phyloP scores from a whole-genome alignment of 2,329 filamentous ascomycete genomes.

The Diaporthe capsici region DNA sequence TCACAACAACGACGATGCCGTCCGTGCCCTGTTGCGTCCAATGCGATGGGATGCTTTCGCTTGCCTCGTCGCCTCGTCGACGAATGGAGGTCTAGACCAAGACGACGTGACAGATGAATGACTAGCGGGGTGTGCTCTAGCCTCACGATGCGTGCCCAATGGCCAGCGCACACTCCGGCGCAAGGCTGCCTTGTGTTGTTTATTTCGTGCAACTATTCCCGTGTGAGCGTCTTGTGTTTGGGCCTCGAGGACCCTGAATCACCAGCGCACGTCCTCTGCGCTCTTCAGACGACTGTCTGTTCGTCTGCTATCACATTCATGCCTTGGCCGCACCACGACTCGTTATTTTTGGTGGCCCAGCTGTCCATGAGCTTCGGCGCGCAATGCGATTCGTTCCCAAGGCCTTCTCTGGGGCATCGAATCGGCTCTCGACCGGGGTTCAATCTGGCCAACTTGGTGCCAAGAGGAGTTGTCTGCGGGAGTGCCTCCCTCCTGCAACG shows the following conservation, averaged over 20 bases:
- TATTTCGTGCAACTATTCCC: constrained; percentile 6
- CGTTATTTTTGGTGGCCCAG: constrained; percentile 28
- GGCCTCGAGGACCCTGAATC: constrained; percentile 22
- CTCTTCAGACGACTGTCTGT: constrained; percentile 29
- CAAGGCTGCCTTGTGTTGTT: constrained; percentile 30
- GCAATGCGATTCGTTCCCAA: constrained; percentile 25
- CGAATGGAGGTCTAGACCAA: constrained; percentile 4
- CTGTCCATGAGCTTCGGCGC: constrained; percentile 15
- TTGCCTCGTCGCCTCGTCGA: constrained; percentile 1
- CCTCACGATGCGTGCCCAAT: constrained; percentile 30
- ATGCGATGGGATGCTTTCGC: not conserved
- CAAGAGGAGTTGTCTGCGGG: constrained; percentile 21
- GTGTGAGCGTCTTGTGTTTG: not conserved
- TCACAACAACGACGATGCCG: not conserved
- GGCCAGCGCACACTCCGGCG: not conserved
- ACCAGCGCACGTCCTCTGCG: constrained; percentile 22
- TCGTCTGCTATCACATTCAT: constrained; percentile 26
- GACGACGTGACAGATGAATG: constrained; percentile 21
- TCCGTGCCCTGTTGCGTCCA: constrained; percentile 13
- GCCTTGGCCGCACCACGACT: constrained; percentile 23
- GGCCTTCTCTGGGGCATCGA: not conserved
- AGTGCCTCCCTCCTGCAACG: constrained; percentile 7
- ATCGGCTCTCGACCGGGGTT: constrained; percentile 16
- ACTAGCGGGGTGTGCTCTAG: constrained; percentile 19
- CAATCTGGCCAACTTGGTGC: not conserved